A percentile compares a stretch with the other conserved stretches of the same genome.
These are phyloP conservation scores for Scedosporium aurantiacum DNA, from an alignment of 2,329 filamentous ascomycete genomes.

Conservation along the genomic window DNA sequence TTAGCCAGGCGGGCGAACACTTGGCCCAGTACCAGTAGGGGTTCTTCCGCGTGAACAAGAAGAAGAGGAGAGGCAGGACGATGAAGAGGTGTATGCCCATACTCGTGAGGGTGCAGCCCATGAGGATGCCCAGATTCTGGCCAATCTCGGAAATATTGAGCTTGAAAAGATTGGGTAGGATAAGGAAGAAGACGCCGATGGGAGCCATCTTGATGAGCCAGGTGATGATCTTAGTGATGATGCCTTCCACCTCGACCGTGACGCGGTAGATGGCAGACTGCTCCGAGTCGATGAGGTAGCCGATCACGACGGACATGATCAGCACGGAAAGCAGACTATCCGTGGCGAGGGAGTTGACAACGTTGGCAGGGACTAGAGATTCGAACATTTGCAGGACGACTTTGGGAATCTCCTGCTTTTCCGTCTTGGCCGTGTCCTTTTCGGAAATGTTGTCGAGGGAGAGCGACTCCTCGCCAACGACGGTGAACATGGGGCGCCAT, in stretches of 20 bases:
- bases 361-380: conserved; percentile 36
- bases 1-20: conserved; percentile 39
- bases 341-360: conserved; percentile 33
- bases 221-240: conserved; percentile 34
- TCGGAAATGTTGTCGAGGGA: conserved; percentile 12
- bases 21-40: conserved; percentile 36
- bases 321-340: conserved; percentile 35
- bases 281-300: conserved; percentile 28
- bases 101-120: conserved; percentile 31
- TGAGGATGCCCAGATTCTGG: conserved; percentile 36
- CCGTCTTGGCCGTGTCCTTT: conserved; percentile 8
- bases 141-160: conserved; percentile 36
- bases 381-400: conserved; percentile 37
- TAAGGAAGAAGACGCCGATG: conserved; percentile 42
- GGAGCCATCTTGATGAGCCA: conserved; percentile 38
- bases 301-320: conserved; percentile 33
- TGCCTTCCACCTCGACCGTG: conserved; percentile 33
- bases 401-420: conserved; percentile 24
- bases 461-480: conserved; percentile 22
- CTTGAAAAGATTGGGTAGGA: conserved; percentile 38
- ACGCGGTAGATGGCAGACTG: conserved; percentile 28
- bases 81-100: conserved; percentile 37
- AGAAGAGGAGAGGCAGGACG: conserved; percentile 32
- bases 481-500: conserved; percentile 33
- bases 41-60: conserved; percentile 29